Evolutionary conservation across 225 moss, liverwort and hornwort genomes (phyloP).

Genomic region (Ulota crispa): DNA sequence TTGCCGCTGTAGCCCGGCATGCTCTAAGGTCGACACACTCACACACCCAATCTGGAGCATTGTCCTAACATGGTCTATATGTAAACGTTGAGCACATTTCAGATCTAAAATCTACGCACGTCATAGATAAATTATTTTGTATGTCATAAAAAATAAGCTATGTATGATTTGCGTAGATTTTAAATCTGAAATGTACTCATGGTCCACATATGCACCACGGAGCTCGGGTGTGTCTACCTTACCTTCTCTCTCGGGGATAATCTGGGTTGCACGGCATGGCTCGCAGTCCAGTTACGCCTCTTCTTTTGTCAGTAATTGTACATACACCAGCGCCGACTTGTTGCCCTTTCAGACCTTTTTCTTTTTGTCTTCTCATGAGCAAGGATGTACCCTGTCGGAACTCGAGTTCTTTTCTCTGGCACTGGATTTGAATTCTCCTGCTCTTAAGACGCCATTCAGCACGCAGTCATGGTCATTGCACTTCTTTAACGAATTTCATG

Average conservation of each 20-base stretch:
- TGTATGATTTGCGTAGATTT: no score
- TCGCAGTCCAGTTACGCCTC: background rate
- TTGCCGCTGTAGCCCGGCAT: background rate
- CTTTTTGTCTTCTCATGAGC: background rate
- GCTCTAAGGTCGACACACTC: no score
- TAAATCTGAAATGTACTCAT: no score
- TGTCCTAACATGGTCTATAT: no score
- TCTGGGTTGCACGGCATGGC: constrained; percentile 1
- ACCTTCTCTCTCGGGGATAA: background rate
- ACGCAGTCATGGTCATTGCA: background rate
- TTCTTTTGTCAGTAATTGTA: background rate
- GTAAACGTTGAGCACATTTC: no score
- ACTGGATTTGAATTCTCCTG: constrained; percentile 10
- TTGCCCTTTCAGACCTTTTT: constrained; percentile 10
- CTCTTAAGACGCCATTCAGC: no score
- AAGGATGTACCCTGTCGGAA: constrained; percentile 14
- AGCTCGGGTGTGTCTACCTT: no score
- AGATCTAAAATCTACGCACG: no score
- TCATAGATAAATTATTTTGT: no score
- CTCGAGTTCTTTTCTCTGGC: constrained; percentile 8
- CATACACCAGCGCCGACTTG: background rate
- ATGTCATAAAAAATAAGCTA: no score
- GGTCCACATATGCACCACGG: no score
- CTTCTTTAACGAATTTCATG: background rate
- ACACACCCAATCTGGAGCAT: no score